Base-by-base conservation (phyloP, 2,329 filamentous ascomycete species). In the Pezizomycotina sp. region DNA sequence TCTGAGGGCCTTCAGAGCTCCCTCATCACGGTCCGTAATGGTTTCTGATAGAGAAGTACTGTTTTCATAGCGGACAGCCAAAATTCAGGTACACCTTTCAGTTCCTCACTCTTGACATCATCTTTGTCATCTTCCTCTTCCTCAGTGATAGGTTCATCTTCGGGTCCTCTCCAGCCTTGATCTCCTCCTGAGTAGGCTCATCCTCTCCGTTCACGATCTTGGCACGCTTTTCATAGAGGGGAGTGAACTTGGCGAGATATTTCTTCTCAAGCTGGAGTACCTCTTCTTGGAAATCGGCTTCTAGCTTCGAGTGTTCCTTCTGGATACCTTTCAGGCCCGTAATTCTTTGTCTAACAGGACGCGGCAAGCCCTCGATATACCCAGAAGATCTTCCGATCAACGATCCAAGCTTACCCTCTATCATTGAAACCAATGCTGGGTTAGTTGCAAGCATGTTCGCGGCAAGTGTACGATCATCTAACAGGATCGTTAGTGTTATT, bases 41-140 rank as follows among this genome's bases (percentile, higher is more conserved):
- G 93, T 92, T 63, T 98, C 91, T 38, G 86, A 82, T 38, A 98
- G 74, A 19, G 84, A 92, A 54, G 89, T 73, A 60, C 93, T 86
- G 68, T 98, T 98, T 98, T 98, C 86, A 98, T 95, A 52, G 91
- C 86, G 45, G 86, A 93, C 32, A 98, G 69, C 89, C 89, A 98
- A 70, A 98, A 98, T 63, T 98, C 89, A 47, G 89, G 89, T 47
- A 98, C 93, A 60, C 89, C 89, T 53, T 73, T 67, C 48, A 77
- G 62, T 38, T 62, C 59, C 28, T 65, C 56, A 49, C 70, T 64
- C 47, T 74, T 66, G 34, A 65, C 61, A 54, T 74, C 68, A 43
- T 61, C 58, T 50, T 66, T 61, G 27, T 58, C 59, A 30, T 61
- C 59, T 47, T 62, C 59, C 36, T 68, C 64, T 12, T 74, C 68